Base-by-base conservation (phyloP, 1,139 yeast genomes). In the Blastobotrys arbuscula region DNA sequence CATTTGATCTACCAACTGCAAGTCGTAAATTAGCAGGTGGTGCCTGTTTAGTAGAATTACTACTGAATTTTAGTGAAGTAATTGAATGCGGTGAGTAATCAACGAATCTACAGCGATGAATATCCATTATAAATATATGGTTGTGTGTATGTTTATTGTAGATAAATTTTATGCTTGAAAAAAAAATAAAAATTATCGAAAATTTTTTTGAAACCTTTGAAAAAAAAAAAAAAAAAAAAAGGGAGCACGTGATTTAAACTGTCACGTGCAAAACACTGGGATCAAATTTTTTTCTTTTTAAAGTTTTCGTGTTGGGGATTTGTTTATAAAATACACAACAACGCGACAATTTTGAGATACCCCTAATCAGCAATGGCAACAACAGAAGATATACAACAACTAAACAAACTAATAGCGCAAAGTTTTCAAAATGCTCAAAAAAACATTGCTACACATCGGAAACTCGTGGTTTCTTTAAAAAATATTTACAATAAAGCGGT, bases 1-100 rank as follows among this genome's bases (percentile, higher is more conserved):
- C 99, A 64, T 92, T 90, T 45, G 88, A 79, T 65, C 97, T 77
- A 19, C 97, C 98, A 3, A 92, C 84, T 0, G 97, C 97, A 45
- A 92, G 71, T 53, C 96, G 77, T 51, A 89, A 72, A 53, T 80
- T 82, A 31, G 71, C 64, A 1, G 92, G 82, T 1, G 84, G 76
- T 31, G 76, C 64, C 63, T 72, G 67, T n/a, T 67, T 60, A 9
- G 73, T 64, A 1, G 87, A 76, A n/a, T 67, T 64, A 59, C 83
- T 87, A 23, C 95, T 85, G 64, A 90, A 92, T 2, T 90, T 84
- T 49, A 86, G 67, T 2, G 95, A 78, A 0, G 97, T 87, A 53
- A 92, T 82, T 18, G 90, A 80, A 51, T 85, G 90, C 8, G 97
- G 95, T 18, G 84, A 79, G 59, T 81, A 86, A 66, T 90, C 96